Evolutionary conservation across 768 basidiomycete species (phyloP), one percentile per base, ranked within the genome.

Genomic region (Trametes maxima): DNA sequence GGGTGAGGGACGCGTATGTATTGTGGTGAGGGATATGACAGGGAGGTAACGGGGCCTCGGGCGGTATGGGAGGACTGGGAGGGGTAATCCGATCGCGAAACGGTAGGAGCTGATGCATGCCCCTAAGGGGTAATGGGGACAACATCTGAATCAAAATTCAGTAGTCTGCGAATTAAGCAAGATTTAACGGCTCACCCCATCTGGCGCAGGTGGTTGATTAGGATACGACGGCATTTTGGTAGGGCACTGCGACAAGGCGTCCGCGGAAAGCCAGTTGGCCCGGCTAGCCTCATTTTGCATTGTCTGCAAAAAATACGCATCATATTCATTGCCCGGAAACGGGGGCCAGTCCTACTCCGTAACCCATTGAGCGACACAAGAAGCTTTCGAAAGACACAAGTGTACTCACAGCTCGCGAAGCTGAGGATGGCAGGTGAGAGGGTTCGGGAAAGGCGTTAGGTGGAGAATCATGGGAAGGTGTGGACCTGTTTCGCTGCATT

Each of bases 121-220:
- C 50, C 5, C 17, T 12, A 16, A 62, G 43, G 2, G 56, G 61
- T 7, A 62, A 21, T 8, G 61, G 55, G 4, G 61, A 57, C 21
- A 62, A 24, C 12, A 57, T 21, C 61, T 62, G 6, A 19, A 24
- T 49, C 25, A 14, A 16, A 17, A 13, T 13, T 46, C 11, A 24
- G 21, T 22, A 5, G 10, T 22, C 12, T 21, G 21, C 8, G 14
- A 24, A 24, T 8, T 12, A 21, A 19, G 11, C 24, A 24, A 13
- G 11, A 10, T 6, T 8, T 3, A 24, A 46, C 13, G 14, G 11
- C 21, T 1, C 6, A 45, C 43, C 54, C 22, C 44, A 55, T 42
- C 33, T 5, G 19, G 44, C 45, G 28, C 8, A 8, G 8, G 4
- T 33, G 28, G 4, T 33, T 33, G 4, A 33, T 33, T 33, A 8